Base-by-base conservation (phyloP, 2,329 filamentous ascomycete species). In the Calonectria hongkongensis region DNA sequence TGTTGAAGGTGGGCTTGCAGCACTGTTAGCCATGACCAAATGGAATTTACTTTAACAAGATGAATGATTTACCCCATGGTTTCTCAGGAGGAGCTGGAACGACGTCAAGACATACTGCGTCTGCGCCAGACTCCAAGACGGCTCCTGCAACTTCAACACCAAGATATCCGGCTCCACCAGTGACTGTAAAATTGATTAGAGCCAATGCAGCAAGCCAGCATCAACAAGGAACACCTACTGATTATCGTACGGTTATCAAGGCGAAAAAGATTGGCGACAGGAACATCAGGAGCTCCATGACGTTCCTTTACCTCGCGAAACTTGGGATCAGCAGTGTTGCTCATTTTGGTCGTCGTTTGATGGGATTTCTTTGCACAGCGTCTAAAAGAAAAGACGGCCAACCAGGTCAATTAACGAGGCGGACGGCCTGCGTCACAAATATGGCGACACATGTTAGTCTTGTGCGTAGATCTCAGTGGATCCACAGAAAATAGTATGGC, bases 21-120 rank as follows among this genome's bases (percentile, higher is more conserved):
- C 16, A 18, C 12, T 6, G 9, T n/a, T 16, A 18, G 33, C 30
- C n/a, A 21, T 10, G 7, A 39, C 10, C 28, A 41, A 21, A n/a
- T 5, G 6, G 10, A n/a, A 58, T 68, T n/a, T 43, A 9, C 60
- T 33, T 2, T 1, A 25, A 71, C 74, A 18, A 7, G 13, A 15
- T 4, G 6, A 47, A 21, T 2, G 21, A n/a, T 56, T 66, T 66
- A 80, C 78, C 33, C 79, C 77, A 82, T 21, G 50, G 51, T 15
- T 67, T 71, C 13, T 36, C 18, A 3, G 71, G 72, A n/a, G 74
- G 78, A 2, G 18, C 65, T 21, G 70, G 51, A 3, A 74, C 28
- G 15, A 81, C 51, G 70, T 84, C 82, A 0, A 84, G 72, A 45
- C 79, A 81, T 4, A 83, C 75, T 2, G 83, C 80, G 60, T 84